Conservation (phyloP, 225 moss, liverwort and hornwort species). For the Asterella californica region DNA sequence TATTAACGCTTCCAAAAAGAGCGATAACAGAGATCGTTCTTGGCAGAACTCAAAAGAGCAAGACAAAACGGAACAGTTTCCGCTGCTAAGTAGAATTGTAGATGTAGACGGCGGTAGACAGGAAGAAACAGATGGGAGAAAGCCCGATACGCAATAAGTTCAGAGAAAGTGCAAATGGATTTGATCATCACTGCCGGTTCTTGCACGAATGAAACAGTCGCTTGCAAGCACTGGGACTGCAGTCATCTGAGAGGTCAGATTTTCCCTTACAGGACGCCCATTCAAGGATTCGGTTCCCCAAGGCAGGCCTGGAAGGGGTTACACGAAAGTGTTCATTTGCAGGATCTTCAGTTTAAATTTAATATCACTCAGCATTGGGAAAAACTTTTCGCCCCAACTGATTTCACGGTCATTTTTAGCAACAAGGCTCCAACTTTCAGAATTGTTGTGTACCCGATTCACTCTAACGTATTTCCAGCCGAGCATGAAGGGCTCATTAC, state of each 20-base stretch:
- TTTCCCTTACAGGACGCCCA: background rate
- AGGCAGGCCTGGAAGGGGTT: background rate
- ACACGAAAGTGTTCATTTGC: background rate
- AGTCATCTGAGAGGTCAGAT: background rate
- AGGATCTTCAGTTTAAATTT: background rate
- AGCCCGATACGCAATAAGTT: constrained; percentile 9
- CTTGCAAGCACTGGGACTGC: background rate
- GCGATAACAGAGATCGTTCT: background rate
- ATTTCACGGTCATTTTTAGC: too few relatives aligned
- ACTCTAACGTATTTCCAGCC: background rate
- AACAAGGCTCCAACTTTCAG: background rate
- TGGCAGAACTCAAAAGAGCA: constrained; percentile 20
- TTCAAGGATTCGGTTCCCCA: background rate
- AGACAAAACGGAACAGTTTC: constrained; percentile 23
- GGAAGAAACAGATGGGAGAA: constrained; percentile 13
- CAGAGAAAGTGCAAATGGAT: background rate
- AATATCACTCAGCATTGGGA: background rate
- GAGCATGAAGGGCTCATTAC: background rate
- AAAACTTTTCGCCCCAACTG: too few relatives aligned
- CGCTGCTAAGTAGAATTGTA: constrained; percentile 7
- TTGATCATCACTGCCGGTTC: background rate
- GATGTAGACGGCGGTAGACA: constrained; percentile 22
- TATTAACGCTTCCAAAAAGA: constrained; percentile 27
- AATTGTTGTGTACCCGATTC: background rate
- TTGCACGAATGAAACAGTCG: background rate